A percentile compares a stretch with the other conserved stretches of the same genome.
phyloP scores from a whole-genome alignment of 768 basidiomycete genomes.

The Psilocybe sp. region DNA sequence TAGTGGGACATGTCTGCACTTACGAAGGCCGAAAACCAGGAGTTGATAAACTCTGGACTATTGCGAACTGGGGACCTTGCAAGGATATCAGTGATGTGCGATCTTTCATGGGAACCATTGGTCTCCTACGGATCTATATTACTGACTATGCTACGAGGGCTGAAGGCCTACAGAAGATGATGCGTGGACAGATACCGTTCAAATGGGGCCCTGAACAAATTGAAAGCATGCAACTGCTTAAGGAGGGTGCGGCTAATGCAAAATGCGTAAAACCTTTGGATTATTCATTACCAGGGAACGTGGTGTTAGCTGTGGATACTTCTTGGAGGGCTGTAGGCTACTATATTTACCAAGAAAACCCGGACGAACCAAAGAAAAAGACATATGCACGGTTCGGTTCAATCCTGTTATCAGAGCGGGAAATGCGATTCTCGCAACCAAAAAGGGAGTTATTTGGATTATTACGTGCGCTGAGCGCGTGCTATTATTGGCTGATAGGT shows the following conservation, averaged over 20 bases:
- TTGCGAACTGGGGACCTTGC: conserved; percentile 23
- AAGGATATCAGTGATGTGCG: neutral
- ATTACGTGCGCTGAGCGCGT: conserved; percentile 17
- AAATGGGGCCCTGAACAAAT: conserved; percentile 2
- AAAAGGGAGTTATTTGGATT: conserved; percentile 40
- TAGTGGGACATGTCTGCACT: conserved; percentile 14
- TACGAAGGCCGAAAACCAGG: conserved; percentile 26
- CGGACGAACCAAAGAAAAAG: conserved; percentile 12
- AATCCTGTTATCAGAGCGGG: conserved; percentile 32
- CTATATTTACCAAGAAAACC: conserved; percentile 31
- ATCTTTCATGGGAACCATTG: too few relatives aligned
- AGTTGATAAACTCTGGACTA: conserved; percentile 15
- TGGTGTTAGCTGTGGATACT: conserved; percentile 37
- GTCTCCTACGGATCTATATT: conserved; percentile 20
- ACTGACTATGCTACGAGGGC: conserved; percentile 14
- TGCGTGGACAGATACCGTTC: conserved; percentile 20
- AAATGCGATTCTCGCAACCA: conserved; percentile 32
- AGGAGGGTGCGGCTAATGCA: conserved; percentile 6
- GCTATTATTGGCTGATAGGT: conserved; percentile 18
- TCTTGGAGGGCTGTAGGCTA: conserved; percentile 32
- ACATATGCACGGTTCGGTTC: conserved; percentile 34
- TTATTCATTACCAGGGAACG: conserved; percentile 12
- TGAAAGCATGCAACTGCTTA: conserved; percentile 2
- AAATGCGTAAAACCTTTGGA: conserved; percentile 21
- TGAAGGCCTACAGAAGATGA: conserved; percentile 17